phyloP scores from a whole-genome alignment of 345 rosid species.

The Erucastrum elatum region DNA sequence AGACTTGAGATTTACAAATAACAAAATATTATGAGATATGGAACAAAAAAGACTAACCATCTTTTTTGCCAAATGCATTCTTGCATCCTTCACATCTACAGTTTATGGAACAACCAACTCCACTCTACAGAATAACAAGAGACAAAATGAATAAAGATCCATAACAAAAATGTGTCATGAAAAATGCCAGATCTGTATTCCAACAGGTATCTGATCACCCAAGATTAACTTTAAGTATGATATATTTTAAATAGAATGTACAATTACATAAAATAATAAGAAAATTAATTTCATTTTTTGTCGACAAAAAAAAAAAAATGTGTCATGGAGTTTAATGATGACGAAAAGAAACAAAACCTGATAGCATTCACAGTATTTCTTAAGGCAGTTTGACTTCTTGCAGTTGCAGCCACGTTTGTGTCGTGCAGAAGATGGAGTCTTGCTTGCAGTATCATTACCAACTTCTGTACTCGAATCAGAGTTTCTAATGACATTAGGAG shows the following conservation, averaged over 20 bases:
- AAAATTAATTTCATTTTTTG: no score
- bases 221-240: no score
- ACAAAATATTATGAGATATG: not conserved
- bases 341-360: slow-evolving; percentile 59
- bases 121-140: slow-evolving; percentile 53
- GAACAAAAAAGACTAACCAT: slow-evolving; percentile 48
- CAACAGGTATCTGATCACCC: no score
- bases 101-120: slow-evolving; percentile 92
- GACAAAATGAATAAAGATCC: slow-evolving; percentile 31
- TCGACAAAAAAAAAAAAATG: slow-evolving; percentile 1
- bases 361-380: slow-evolving; percentile 98
- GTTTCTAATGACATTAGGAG: slow-evolving; percentile 85
- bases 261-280: no score
- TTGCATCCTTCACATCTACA: slow-evolving; percentile 98
- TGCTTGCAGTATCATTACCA: slow-evolving; percentile 51
- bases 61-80: slow-evolving; percentile 82
- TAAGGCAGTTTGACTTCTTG: slow-evolving; percentile 89
- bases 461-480: slow-evolving; percentile 65
- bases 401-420: slow-evolving; percentile 98
- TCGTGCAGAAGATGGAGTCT: slow-evolving; percentile 91
- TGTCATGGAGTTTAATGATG: slow-evolving; percentile 1
- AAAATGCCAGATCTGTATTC: not conserved
- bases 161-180: slow-evolving; percentile 7
- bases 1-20: not conserved
- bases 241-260: no score